Base-by-base conservation (phyloP, 257 asterid species). In the Scutellaria galericulata region DNA sequence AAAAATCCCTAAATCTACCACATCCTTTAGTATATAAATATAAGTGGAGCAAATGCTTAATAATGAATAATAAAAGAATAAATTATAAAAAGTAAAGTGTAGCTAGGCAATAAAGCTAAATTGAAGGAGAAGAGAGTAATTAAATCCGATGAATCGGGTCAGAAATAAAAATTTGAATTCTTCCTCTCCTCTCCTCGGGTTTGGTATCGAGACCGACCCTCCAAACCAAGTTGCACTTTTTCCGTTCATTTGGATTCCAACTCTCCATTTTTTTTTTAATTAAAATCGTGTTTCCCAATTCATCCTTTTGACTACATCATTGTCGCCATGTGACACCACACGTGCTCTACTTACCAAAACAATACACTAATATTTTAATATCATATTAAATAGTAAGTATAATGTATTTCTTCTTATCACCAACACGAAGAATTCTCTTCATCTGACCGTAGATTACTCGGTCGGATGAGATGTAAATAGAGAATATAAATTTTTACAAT, bases 321-420 rank as follows among this genome's bases (percentile, higher is more conserved):
- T 64, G 80, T 77, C 78, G 75, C 85, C 82, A 69, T 80, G 81
- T 83, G 84, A 68, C 50, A 60, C 79, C 79, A 40, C 85, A 83
- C 83, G 83, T 80, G 87, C 77, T 15, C 40, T 66, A 12, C 37
- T 31, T 31, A 31, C 37, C 3, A 3, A 2, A 31, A 31, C 37
- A 31, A 0, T 31, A 31, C 37, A 2, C 37, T 31, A 2, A 31
- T 31, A 2, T 31, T 31, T 27, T 31, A 31, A 31, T 31, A 31
- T 31, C 0, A 31, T 31, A 2, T 31, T 31, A 31, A 31, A 31
- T 31, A 31, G 0, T 31, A 31, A 1, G 5, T 31, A 31, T 31
- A 31, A 2, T 31, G 37, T 31, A 31, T 31, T 31, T 31, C 5
- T 31, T 31, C 1, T 24, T 24, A 24, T 24, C 27, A 24, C 0